A percentile compares a stretch with the other conserved stretches of the same genome.
Evolutionary conservation across 495 filamentous ascomycete species (phyloP).

Genomic region (Baudoinia panamericana): DNA sequence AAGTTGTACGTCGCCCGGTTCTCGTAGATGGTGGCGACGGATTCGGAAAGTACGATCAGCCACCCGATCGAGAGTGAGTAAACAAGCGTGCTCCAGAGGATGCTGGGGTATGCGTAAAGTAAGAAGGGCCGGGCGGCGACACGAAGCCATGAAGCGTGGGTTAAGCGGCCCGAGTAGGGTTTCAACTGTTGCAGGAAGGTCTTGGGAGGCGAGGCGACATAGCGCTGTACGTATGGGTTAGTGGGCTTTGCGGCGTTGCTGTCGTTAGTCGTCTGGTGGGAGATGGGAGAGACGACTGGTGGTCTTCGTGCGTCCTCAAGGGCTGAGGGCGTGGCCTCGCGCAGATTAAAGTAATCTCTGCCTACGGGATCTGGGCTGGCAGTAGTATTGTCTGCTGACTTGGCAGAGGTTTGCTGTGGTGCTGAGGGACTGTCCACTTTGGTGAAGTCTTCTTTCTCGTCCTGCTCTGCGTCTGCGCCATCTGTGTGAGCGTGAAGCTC

Average conservation of each 20-base stretch:
- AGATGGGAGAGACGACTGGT: not conserved
- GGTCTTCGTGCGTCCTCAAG: slow-evolving; percentile 1
- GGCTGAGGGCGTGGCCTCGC: not conserved
- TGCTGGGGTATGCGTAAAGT: slow-evolving; percentile 72
- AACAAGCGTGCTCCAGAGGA: slow-evolving; percentile 80
- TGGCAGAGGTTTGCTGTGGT: no score
- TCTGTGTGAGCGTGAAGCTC: no score
- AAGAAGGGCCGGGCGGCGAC: slow-evolving; percentile 69
- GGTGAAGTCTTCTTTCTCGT: not conserved
- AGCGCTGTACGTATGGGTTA: slow-evolving; percentile 17
- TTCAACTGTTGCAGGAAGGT: slow-evolving; percentile 58
- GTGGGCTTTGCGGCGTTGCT: not conserved
- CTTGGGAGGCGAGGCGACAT: slow-evolving; percentile 39
- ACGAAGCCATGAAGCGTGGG: slow-evolving; percentile 64
- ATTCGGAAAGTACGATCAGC: slow-evolving; percentile 90
- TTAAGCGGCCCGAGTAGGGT: slow-evolving; percentile 64
- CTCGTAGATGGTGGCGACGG: slow-evolving; percentile 64
- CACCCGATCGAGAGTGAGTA: slow-evolving; percentile 88
- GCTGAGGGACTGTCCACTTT: not conserved
- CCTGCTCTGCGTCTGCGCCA: not conserved
- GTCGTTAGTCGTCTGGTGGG: not conserved
- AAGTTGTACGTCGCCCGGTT: slow-evolving; percentile 58
- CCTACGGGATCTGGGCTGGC: no score
- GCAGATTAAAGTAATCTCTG: slow-evolving; percentile 6
- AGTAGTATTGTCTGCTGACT: no score